Conservation (phyloP, 2,329 filamentous ascomycete genomes). For the Trichoderma asperellum region DNA sequence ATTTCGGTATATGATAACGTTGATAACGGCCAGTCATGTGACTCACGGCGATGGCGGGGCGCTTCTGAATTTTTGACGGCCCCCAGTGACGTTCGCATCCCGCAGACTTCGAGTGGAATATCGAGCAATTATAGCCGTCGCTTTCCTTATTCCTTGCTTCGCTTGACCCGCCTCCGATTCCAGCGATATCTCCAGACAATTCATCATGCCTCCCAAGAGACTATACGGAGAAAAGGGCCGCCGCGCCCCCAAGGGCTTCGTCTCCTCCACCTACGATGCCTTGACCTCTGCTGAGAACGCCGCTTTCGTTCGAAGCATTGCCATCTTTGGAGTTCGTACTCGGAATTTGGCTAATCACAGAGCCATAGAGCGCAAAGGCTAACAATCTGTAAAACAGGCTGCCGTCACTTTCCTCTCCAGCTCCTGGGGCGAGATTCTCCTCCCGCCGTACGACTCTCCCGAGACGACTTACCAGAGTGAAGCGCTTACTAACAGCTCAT, state of each 20-base stretch:
- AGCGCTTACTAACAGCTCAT: not conserved
- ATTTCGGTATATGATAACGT: not conserved
- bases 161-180: not conserved
- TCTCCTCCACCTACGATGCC: constrained; percentile 63
- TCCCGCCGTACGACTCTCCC: constrained; percentile 60
- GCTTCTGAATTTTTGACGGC: constrained; percentile 35
- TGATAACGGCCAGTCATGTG: constrained; percentile 34
- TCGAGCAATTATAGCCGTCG: constrained; percentile 6
- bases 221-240: constrained; percentile 55
- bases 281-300: constrained; percentile 70
- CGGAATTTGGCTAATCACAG: constrained; percentile 1
- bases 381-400: constrained; percentile 48
- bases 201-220: constrained; percentile 67
- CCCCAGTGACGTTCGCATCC: constrained; percentile 25
- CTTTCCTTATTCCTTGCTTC: not conserved
- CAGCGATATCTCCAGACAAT: not conserved
- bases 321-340: constrained; percentile 67
- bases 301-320: constrained; percentile 68
- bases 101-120: constrained; percentile 18
- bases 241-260: constrained; percentile 54
- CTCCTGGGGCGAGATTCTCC: constrained; percentile 67
- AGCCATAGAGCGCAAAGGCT: not conserved
- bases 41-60: constrained; percentile 33
- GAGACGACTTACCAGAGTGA: not conserved
- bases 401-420: constrained; percentile 70